Percentiles rank a stretch among this genome's conserved stretches.
phyloP scores from a whole-genome alignment of 306 rosid species.

The Cyamopsis tetragonoloba region DNA sequence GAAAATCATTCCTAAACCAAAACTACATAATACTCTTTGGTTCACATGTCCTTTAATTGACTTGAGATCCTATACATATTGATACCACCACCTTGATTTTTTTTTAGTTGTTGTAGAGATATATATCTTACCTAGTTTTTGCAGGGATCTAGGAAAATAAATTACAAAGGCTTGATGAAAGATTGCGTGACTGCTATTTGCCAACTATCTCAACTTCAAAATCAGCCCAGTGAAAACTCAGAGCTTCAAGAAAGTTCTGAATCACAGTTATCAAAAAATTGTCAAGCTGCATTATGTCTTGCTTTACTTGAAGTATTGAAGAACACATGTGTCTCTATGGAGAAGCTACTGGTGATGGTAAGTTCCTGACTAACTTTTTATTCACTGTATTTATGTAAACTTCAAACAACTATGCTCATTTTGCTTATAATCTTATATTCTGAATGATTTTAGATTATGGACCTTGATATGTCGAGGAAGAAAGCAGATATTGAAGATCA shows the following conservation, averaged over 20 bases:
- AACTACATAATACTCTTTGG: constrained; percentile 4
- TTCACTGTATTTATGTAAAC: background rate
- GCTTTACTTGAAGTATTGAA: constrained; percentile 58
- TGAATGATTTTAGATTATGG: constrained; percentile 53
- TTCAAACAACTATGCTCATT: constrained; percentile 7
- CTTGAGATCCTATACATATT: constrained; percentile 24
- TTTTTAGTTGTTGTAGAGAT: constrained; percentile 19
- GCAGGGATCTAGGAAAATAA: constrained; percentile 74
- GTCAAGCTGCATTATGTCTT: constrained; percentile 41
- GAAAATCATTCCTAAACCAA: too few relatives aligned
- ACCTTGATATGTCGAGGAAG: constrained; percentile 71
- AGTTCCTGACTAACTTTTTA: constrained; percentile 21
- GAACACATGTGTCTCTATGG: constrained; percentile 47
- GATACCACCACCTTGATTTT: background rate
- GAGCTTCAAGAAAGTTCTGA: constrained; percentile 31
- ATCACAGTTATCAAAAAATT: constrained; percentile 31
- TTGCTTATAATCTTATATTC: constrained; percentile 39
- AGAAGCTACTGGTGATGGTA: constrained; percentile 65
- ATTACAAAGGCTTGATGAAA: constrained; percentile 66
- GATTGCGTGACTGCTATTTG: constrained; percentile 58
- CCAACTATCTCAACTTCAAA: constrained; percentile 49
- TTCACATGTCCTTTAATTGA: background rate
- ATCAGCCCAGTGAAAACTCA: constrained; percentile 32
- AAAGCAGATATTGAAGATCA: constrained; percentile 61
- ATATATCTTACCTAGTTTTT: constrained; percentile 29